These are phyloP conservation scores for Laburnicola sp. DNA, from an alignment of 2,329 filamentous ascomycete species.

Conservation along the genomic window DNA sequence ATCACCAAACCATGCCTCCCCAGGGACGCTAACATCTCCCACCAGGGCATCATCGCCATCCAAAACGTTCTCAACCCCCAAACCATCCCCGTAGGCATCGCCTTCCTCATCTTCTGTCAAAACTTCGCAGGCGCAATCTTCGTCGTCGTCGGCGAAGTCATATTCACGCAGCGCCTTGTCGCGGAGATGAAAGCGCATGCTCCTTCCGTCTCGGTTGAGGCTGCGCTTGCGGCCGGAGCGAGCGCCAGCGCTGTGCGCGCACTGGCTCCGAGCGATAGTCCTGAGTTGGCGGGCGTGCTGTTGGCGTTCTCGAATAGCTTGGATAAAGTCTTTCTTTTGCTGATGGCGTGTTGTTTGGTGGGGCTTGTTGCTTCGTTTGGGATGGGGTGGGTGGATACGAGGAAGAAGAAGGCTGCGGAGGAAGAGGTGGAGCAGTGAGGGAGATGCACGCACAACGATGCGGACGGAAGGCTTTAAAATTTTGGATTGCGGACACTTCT, in stretches of 20 bases:
- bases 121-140: slow-evolving; percentile 1
- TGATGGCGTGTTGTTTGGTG: not conserved
- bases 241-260: not conserved
- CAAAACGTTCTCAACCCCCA: slow-evolving; percentile 7
- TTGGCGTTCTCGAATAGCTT: slow-evolving; percentile 3
- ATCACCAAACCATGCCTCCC: not conserved
- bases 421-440: too few species aligned
- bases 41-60: slow-evolving; percentile 7
- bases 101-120: slow-evolving; percentile 7
- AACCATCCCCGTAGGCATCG: slow-evolving; percentile 4
- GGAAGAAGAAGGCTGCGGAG: not conserved
- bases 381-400: slow-evolving; percentile 1
- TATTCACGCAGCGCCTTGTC: slow-evolving; percentile 1
- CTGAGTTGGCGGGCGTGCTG: not conserved
- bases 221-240: not conserved
- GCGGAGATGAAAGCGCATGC: not conserved
- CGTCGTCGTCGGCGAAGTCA: not conserved
- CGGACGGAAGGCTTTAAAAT: too few species aligned
- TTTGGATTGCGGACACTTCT: too few species aligned
- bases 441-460: too few species aligned
- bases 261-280: not conserved
- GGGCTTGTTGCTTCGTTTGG: not conserved
- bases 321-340: slow-evolving; percentile 2
- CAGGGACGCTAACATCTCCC: not conserved
- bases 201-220: not conserved